These are phyloP conservation scores for Funneliformis caledonium DNA, from an alignment of 371 early-diverging fungal genomes.

Conservation along the genomic window DNA sequence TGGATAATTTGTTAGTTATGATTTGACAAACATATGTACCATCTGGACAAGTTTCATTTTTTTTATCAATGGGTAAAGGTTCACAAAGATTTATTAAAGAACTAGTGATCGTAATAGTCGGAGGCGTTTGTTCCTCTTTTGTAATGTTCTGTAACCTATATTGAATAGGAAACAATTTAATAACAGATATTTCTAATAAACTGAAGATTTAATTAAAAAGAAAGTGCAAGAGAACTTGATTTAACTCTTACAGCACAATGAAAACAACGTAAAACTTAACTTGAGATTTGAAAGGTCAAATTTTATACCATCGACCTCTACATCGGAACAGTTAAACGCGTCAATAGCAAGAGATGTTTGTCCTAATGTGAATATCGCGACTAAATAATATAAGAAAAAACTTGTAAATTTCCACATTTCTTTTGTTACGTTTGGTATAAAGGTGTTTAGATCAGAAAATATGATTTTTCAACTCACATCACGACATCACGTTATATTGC, in stretches of 20 bases:
- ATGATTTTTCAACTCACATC: no score
- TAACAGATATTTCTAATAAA: background rate
- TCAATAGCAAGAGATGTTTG: no score
- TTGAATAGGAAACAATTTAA: background rate
- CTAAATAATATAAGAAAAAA: no score
- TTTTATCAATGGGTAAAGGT: background rate
- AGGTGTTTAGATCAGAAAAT: no score
- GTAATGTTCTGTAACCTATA: background rate
- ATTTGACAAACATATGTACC: constrained; percentile 26
- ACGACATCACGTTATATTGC: no score
- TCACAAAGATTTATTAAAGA: constrained; percentile 22
- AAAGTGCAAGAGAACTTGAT: background rate
- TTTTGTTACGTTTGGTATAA: no score
- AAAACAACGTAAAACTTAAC: background rate
- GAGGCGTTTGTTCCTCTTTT: background rate
- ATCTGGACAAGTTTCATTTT: background rate
- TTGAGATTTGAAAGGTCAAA: background rate
- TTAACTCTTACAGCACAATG: background rate
- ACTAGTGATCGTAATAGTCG: background rate
- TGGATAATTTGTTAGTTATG: background rate
- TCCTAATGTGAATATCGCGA: no score
- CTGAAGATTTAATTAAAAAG: background rate
- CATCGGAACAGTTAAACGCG: constrained; percentile 16
- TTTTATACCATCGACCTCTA: background rate
- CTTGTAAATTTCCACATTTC: no score